Evolutionary conservation across 2,329 filamentous ascomycete genomes (phyloP), one percentile per base, ranked within the genome.

Genomic region (Huntiella decipiens): DNA sequence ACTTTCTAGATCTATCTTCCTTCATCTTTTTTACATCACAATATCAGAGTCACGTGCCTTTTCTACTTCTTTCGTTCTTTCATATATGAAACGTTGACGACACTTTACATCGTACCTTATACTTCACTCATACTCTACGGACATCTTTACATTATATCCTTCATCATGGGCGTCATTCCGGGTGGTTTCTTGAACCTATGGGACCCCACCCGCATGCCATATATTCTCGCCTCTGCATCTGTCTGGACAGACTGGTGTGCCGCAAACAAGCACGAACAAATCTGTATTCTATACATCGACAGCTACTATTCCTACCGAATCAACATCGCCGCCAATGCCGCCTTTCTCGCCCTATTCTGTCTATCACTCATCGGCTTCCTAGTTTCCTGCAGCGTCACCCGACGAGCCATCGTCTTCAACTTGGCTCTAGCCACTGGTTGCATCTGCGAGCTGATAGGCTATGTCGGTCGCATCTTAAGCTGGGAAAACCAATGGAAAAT

Each of bases 361-460:
- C 31, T 68, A 35, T 66, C 65, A 4, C 52, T 65, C 4, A 11
- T 73, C 38, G 55, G 59, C 28, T 63, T 63, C 53, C 51, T 70
- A 19, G 50, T 56, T 35, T 60, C 60, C 37, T 66, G 64, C 50
- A 62, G 58, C 31, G 45, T 65, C 42, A 66, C 61, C 7, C 66
- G 67, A 45, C 63, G 61, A 43, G 70, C 66, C 8, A 65, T 63
- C 47, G 62, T 61, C 42, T 77, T 74, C 58, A 61, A 63, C 45
- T 51, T 68, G n/a, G 66, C 68, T 38, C 68, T 80, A 60, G 46
- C 62, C 1, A 57, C 68, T 3, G 76, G 77, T 3, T 73, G 68
- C 51, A 38, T 68, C 1, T 60, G 66, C 41, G 75, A 77, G 54
- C 67, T 78, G n/a, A 55, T 77, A 11, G 77, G 77, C 5, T 82